Base-by-base conservation (phyloP, 2,329 filamentous ascomycete genomes). In the Cryphonectria carpinicola region DNA sequence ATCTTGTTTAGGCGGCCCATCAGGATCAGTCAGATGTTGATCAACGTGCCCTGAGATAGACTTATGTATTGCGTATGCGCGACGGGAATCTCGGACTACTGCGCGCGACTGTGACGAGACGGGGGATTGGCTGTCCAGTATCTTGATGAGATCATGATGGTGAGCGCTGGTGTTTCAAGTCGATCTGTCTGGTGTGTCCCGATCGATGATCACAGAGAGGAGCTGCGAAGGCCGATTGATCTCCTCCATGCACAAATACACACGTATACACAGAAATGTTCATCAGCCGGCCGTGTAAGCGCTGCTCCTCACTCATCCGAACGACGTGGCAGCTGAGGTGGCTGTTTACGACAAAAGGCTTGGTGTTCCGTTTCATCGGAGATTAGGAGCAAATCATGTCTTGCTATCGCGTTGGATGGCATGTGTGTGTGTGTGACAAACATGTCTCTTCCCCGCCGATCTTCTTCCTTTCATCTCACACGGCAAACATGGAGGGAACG, bases 61-160 rank as follows among this genome's bases (percentile, higher is more conserved):
- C 37, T 43, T n/a, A 25, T 10, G 39, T 25, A 11, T 62, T 35
- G 60, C 62, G 41, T 49, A 49, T 65, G 28, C 28, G 25, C 37
- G 43, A 32, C 4, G 19, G 19, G 28, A 37, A 8, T 19, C 17
- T 37, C 7, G 22, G 43, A 39, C 46, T 37, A 35, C 10, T 49
- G 17, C 19, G 17, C 19, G 22, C 19, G 43, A 54, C 46, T 43
- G 41, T 61, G 32, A 56, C 64, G 25, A 41, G 43, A 46, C 17
- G 43, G 5, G 17, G 43, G 43, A 7, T 49, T n/a, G 49, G 66
- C 61, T 70, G 64, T 63, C 32, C 58, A 65, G 39, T 22, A 19
- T 49, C 67, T 63, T 58, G 62, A 70, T 71, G 70, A 70, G 58
- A 70, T 71, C 67, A 71, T 71, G 56, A 39, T 54, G 63, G 43